Base-by-base conservation (phyloP, 306 rosid species). In the Sophora flavescens region DNA sequence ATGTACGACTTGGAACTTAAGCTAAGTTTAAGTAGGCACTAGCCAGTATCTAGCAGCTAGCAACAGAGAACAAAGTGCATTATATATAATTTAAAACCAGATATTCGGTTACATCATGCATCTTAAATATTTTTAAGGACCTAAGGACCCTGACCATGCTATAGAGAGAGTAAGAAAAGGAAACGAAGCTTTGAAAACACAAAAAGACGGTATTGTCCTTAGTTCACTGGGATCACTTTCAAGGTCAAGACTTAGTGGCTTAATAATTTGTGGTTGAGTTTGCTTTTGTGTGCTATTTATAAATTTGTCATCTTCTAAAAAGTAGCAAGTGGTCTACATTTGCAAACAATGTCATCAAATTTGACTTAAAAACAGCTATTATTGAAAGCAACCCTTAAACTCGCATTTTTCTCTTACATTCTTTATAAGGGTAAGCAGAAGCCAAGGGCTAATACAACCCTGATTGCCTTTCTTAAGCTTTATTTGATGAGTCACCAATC, bases 381-480 rank as follows among this genome's bases (percentile, higher is more conserved):
- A 81, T 78, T 64, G 86, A 89, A 85, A 89, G 88, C 85, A 81
- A 85, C 88, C 74, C 70, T 57, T 38, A 73, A 75, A 18, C 75
- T 85, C 63, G 76, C 54, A 56, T 81, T 65, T 65, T 65, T 83
- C 81, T 85, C 76, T 81, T 78, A 73, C 51, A 45, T 84, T 81
- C 87, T 58, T 26, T 35, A 42, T 69, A 68, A 35, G 81, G 87
- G 14, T 87, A 87, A 82, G 84, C 88, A 86, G 15, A 59, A 74
- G 17, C 61, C 22, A 22, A 14, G 28, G 69, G 74, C 86, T 71
- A 75, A 77, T 53, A 10, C 75, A 64, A 14, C 84, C 74, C 33
- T 80, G 88, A 84, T 82, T 84, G 81, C 79, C 88, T 84, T 80
- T 81, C 53, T 86, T 78, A 70, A 82, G 85, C 88, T 85, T 79